Evolutionary conservation across 2,329 filamentous ascomycete species (phyloP).

Genomic region (Phyllosticta citriasiana): DNA sequence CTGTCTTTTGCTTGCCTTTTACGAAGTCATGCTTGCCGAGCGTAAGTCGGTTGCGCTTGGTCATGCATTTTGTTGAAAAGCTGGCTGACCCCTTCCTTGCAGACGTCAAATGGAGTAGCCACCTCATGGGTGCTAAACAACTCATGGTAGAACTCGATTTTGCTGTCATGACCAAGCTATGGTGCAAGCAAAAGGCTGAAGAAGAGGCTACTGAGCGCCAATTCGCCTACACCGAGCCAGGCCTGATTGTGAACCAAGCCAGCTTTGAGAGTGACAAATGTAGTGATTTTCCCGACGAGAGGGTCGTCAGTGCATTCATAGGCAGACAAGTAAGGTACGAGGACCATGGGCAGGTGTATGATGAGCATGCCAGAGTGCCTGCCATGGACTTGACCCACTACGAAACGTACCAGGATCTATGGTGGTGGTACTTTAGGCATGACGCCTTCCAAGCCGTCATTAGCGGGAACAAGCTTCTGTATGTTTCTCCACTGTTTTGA

Average conservation of each 20-base stretch:
- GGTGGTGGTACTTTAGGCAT: conserved; percentile 95
- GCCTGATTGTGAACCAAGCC: conserved; percentile 29
- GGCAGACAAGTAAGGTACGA: conserved; percentile 51
- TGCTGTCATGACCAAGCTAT: conserved; percentile 58
- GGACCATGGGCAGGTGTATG: conserved; percentile 43
- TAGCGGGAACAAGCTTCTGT: conserved; percentile 79
- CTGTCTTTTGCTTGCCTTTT: conserved; percentile 76
- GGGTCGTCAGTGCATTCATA: conserved; percentile 48
- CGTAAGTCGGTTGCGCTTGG: conserved; percentile 25
- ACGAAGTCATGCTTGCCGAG: conserved; percentile 89
- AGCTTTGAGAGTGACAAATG: background rate
- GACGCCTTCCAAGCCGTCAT: conserved; percentile 86
- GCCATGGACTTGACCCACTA: conserved; percentile 62
- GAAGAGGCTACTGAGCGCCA: conserved; percentile 31
- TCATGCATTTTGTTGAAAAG: background rate
- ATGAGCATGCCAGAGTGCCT: conserved; percentile 16
- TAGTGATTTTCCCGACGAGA: conserved; percentile 28
- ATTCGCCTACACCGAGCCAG: conserved; percentile 21
- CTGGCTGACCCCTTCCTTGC: background rate
- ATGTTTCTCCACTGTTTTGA: conserved; percentile 32
- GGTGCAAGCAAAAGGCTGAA: conserved; percentile 53
- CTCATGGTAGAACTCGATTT: conserved; percentile 77
- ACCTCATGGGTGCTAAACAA: conserved; percentile 74
- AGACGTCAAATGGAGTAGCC: conserved; percentile 86
- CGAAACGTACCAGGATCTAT: conserved; percentile 74